Percentiles rank a stretch among this genome's conserved stretches.
Conservation (phyloP, 495 filamentous ascomycete species). For the Hyaloscypha hepaticicola region DNA sequence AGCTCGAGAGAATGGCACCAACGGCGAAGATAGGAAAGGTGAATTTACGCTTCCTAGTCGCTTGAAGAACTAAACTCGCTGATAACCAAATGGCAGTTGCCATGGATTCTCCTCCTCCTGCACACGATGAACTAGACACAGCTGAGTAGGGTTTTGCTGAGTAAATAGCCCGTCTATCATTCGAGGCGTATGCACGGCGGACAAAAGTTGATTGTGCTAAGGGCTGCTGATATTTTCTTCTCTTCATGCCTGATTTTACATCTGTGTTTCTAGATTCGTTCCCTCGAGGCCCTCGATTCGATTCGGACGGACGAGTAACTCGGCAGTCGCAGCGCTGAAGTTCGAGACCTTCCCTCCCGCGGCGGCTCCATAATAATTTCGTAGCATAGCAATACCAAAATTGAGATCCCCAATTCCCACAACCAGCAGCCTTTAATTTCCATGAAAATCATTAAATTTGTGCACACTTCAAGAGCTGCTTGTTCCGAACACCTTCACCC, state of each 20-base stretch:
- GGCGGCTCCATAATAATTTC: conserved; percentile 3
- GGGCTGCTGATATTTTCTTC: conserved; percentile 29
- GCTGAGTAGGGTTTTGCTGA: conserved; percentile 83
- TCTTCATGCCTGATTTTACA: conserved; percentile 26
- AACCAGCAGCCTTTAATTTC: too few relatives aligned
- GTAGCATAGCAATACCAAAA: conserved; percentile 17
- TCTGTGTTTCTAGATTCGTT: conserved; percentile 35
- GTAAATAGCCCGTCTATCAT: conserved; percentile 44
- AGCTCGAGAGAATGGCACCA: conserved; percentile 63
- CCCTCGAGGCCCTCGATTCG: conserved; percentile 18
- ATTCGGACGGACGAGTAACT: conserved; percentile 17
- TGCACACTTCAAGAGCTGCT: too few relatives aligned
- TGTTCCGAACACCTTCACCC: too few relatives aligned
- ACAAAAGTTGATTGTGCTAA: conserved; percentile 21
- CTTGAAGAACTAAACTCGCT: conserved; percentile 26
- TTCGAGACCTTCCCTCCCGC: conserved; percentile 5
- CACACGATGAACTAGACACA: conserved; percentile 95
- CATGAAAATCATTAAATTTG: too few relatives aligned
- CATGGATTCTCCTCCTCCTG: conserved; percentile 75
- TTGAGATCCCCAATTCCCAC: neutral
- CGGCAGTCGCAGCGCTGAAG: neutral
- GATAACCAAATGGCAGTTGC: conserved; percentile 34
- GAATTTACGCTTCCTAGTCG: conserved; percentile 33
- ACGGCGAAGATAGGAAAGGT: conserved; percentile 92
- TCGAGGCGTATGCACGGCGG: conserved; percentile 19